Percentiles rank a stretch among this genome's conserved stretches.
Evolutionary conservation across 1,284 basidiomycete species (phyloP).

Genomic region (Tilletiopsis washingtonensis): DNA sequence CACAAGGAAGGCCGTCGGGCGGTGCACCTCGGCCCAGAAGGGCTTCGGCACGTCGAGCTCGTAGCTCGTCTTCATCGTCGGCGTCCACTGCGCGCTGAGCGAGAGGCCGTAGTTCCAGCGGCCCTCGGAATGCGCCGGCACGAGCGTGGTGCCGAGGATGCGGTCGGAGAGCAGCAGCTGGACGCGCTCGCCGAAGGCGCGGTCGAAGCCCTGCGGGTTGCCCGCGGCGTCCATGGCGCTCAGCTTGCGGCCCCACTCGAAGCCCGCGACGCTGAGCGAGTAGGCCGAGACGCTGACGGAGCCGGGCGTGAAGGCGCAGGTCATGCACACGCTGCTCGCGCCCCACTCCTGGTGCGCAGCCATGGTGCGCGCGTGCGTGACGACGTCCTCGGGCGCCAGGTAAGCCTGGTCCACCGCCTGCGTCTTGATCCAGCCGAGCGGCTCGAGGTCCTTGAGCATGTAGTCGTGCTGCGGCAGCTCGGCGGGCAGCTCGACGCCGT

Average conservation of each 20-base stretch:
- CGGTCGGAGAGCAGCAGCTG: constrained; percentile 87
- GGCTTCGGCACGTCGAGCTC: constrained; percentile 79
- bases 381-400: constrained; percentile 86
- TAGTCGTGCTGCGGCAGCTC: constrained; percentile 87
- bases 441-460: constrained; percentile 86
- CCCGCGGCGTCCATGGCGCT: constrained; percentile 61
- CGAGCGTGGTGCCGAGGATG: constrained; percentile 44
- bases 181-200: constrained; percentile 81
- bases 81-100: constrained; percentile 82
- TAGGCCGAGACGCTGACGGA: constrained; percentile 92
- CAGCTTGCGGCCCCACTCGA: constrained; percentile 92
- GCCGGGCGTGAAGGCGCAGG: constrained; percentile 93
- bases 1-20: constrained; percentile 55
- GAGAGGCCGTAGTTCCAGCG: constrained; percentile 46
- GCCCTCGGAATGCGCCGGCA: constrained; percentile 19
- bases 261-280: constrained; percentile 77
- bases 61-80: constrained; percentile 74
- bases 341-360: constrained; percentile 89
- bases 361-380: constrained; percentile 92
- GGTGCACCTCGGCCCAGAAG: constrained; percentile 94
- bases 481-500: constrained; percentile 75
- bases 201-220: constrained; percentile 67
- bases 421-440: constrained; percentile 96
- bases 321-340: constrained; percentile 85
- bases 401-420: constrained; percentile 56